phyloP scores from a whole-genome alignment of 352 stramenopile genomes.

The Phytopythium ostracodes region DNA sequence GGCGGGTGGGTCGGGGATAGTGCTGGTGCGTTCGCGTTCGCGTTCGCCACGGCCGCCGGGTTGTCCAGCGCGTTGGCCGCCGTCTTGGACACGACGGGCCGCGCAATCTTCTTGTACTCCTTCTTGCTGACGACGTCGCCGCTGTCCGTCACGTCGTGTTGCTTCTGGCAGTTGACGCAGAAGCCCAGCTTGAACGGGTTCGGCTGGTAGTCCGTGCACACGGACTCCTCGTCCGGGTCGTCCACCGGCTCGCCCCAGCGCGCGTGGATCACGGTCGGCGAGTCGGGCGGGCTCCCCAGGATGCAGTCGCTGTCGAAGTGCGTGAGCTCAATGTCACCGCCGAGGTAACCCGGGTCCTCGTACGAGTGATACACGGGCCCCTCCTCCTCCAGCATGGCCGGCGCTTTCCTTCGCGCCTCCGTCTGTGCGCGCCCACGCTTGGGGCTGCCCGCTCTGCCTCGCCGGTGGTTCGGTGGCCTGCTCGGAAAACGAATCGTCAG shows the following conservation, averaged over 20 bases:
- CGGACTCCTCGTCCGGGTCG: constrained; percentile 75
- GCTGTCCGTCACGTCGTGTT: constrained; percentile 76
- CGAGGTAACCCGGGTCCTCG: constrained; percentile 72
- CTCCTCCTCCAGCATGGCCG: constrained; percentile 26
- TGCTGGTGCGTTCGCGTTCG: constrained; percentile 31
- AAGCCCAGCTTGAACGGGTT: constrained; percentile 88
- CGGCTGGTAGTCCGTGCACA: constrained; percentile 74
- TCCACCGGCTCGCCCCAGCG: constrained; percentile 82
- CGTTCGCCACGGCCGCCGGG: constrained; percentile 53
- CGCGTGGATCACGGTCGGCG: constrained; percentile 77
- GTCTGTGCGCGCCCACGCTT: constrained; percentile 24
- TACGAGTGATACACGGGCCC: constrained; percentile 68
- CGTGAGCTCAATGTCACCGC: constrained; percentile 48
- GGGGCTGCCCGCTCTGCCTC: not conserved
- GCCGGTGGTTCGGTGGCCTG: constrained; percentile 16
- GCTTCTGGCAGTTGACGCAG: constrained; percentile 89
- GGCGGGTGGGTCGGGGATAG: constrained; percentile 24
- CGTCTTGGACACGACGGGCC: constrained; percentile 63
- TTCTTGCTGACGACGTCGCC: constrained; percentile 64
- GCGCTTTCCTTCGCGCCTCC: constrained; percentile 19
- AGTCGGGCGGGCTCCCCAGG: constrained; percentile 68
- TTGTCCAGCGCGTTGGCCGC: constrained; percentile 80
- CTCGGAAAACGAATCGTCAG: not conserved
- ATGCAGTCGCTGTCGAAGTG: constrained; percentile 80
- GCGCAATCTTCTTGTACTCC: constrained; percentile 82